These are phyloP conservation scores for Xylaria sp. DNA, from an alignment of 2,329 filamentous ascomycete species.

Conservation along the genomic window DNA sequence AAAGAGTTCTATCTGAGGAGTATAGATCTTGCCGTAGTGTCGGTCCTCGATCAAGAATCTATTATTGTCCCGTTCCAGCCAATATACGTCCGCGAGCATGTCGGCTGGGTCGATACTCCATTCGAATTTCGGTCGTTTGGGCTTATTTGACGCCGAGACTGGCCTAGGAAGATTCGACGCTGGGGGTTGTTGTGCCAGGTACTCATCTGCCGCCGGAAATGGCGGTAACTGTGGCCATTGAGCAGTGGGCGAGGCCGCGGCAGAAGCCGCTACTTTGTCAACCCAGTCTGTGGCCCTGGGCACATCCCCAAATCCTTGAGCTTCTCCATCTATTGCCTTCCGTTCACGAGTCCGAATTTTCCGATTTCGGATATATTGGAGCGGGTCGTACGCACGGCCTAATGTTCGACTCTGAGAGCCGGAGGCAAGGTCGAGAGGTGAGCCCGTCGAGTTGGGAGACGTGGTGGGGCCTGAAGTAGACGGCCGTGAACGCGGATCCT, in stretches of 20 bases:
- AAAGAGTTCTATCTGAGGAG: conserved; percentile 45
- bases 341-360: conserved; percentile 85
- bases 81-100: conserved; percentile 88
- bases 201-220: conserved; percentile 60
- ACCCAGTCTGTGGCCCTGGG: conserved; percentile 81
- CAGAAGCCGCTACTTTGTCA: conserved; percentile 69
- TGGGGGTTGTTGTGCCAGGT: conserved; percentile 52
- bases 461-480: conserved; percentile 56
- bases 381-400: conserved; percentile 85
- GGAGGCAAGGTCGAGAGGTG: conserved; percentile 47
- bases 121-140: conserved; percentile 79
- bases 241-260: conserved; percentile 52
- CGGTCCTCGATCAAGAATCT: conserved; percentile 85
- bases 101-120: conserved; percentile 88
- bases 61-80: conserved; percentile 85
- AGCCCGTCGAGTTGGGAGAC: conserved; percentile 52
- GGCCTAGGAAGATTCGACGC: conserved; percentile 55
- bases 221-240: conserved; percentile 57
- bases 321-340: conserved; percentile 76
- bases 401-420: conserved; percentile 54
- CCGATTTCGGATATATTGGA: conserved; percentile 92
- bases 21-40: conserved; percentile 78
- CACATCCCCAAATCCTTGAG: conserved; percentile 81
- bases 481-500: conserved; percentile 50
- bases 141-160: conserved; percentile 64